Conservation (phyloP, 2,329 filamentous ascomycete genomes). For the Aspergillus chevalieri region DNA sequence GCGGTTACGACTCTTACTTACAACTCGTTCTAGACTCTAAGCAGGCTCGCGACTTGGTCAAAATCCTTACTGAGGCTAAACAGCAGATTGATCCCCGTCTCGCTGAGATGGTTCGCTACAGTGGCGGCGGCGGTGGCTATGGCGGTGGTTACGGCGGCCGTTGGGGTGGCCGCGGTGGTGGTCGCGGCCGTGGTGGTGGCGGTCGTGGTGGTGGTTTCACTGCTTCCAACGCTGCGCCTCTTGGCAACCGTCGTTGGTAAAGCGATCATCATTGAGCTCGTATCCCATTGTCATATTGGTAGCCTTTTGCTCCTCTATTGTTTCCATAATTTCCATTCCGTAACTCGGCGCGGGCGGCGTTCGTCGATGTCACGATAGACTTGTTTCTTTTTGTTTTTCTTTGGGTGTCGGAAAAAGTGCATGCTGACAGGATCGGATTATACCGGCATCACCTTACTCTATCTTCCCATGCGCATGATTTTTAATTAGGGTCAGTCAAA, state of each 20-base stretch:
- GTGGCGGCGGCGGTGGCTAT: constrained; percentile 70
- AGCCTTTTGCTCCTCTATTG: constrained; percentile 18
- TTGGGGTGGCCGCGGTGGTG: constrained; percentile 57
- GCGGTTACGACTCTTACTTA: constrained; percentile 6
- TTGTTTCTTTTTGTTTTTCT: constrained; percentile 15
- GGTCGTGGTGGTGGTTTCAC: constrained; percentile 51
- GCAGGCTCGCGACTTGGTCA: constrained; percentile 93
- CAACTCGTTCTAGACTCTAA: constrained; percentile 60
- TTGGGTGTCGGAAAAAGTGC: not conserved
- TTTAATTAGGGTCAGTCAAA: constrained; percentile 3
- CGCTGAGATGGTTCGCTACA: constrained; percentile 89
- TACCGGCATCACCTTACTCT: not conserved
- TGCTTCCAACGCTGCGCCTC: constrained; percentile 54
- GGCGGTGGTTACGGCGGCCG: constrained; percentile 43
- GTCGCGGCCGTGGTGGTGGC: constrained; percentile 53
- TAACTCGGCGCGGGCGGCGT: constrained; percentile 35
- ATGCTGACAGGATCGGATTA: not conserved
- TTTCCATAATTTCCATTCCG: constrained; percentile 12
- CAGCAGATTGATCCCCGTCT: constrained; percentile 96
- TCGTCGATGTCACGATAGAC: constrained; percentile 33
- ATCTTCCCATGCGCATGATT: not conserved
- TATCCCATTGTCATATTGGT: constrained; percentile 23
- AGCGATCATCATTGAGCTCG: constrained; percentile 20
- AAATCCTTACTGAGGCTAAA: constrained; percentile 90
- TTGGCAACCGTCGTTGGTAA: constrained; percentile 54